Evolutionary conservation across 169 alveolate genomes (phyloP).

Genomic region (Plasmodium vinckei): DNA sequence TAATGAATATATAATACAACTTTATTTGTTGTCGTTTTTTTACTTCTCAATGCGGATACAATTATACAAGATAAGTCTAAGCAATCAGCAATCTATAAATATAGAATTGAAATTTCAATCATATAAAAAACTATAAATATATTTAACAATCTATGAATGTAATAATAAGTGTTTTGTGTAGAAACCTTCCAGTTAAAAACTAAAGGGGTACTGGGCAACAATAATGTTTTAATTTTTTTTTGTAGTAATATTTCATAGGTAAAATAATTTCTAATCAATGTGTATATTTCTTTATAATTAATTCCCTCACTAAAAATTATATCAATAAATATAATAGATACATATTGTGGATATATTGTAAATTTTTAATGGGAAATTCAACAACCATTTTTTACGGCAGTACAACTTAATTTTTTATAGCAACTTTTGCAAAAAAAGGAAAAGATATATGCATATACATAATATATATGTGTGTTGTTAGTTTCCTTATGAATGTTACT

Average conservation of each 20-base stretch:
- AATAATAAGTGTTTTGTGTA: not conserved
- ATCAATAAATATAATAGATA: not conserved
- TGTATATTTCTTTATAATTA: constrained; percentile 59
- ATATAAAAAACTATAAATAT: not conserved
- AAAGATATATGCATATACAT: too few relatives aligned
- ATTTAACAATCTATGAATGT: not conserved
- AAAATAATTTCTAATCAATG: constrained; percentile 36
- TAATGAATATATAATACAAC: constrained; percentile 1
- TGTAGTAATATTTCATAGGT: constrained; percentile 54
- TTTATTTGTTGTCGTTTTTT: not conserved
- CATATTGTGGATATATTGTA: not conserved
- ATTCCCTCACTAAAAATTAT: constrained; percentile 54
- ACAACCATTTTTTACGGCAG: too few relatives aligned
- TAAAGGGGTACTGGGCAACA: constrained; percentile 10
- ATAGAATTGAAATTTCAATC: not conserved
- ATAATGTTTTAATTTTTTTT: constrained; percentile 35
- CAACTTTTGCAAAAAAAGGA: too few relatives aligned
- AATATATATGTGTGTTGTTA: not conserved
- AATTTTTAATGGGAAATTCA: too few relatives aligned
- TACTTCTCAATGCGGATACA: constrained; percentile 61
- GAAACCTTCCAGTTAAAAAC: constrained; percentile 5
- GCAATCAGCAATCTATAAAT: constrained; percentile 58
- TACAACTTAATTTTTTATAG: too few relatives aligned
- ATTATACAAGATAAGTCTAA: constrained; percentile 40
- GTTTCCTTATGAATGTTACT: constrained; percentile 22